Percentiles rank a stretch among this genome's conserved stretches.
Conservation (phyloP, 192 early-diverging fungal genomes). For the Backusella macrospora region DNA sequence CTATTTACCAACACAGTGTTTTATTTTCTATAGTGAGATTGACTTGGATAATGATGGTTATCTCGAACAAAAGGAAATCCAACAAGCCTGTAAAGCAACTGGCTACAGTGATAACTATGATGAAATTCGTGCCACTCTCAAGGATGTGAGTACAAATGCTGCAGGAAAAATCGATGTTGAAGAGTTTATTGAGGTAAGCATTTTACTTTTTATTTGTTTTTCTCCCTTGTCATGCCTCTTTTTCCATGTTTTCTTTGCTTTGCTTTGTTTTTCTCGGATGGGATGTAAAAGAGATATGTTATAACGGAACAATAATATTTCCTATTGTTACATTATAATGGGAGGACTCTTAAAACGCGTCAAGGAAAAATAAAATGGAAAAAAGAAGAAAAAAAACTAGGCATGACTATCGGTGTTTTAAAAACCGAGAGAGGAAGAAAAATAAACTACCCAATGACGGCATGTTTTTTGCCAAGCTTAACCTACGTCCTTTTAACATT, state of each 20-base stretch:
- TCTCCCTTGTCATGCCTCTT: not conserved
- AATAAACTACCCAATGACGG: not conserved
- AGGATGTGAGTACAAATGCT: constrained; percentile 67
- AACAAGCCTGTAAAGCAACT: constrained; percentile 63
- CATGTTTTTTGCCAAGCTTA: not conserved
- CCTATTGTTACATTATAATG: not conserved
- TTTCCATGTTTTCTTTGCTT: not conserved
- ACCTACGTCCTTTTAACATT: not conserved
- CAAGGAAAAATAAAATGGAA: no score
- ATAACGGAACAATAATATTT: not conserved
- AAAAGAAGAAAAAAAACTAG: not conserved
- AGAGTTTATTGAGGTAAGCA: constrained; percentile 76
- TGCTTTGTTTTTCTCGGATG: not conserved
- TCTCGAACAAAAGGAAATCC: constrained; percentile 69
- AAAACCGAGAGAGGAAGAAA: not conserved
- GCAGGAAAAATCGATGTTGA: constrained; percentile 75
- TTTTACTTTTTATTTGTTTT: not conserved
- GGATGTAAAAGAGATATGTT: not conserved
- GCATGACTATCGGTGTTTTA: constrained; percentile 12
- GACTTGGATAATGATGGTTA: constrained; percentile 71
- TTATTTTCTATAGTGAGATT: constrained; percentile 45
- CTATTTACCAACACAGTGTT: not conserved
- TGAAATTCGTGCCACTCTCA: constrained; percentile 70
- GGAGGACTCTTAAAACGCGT: no score
- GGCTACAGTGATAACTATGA: constrained; percentile 73